Conservation (phyloP, 2,329 filamentous ascomycete species). For the Scopulariopsis brevicaulis region DNA sequence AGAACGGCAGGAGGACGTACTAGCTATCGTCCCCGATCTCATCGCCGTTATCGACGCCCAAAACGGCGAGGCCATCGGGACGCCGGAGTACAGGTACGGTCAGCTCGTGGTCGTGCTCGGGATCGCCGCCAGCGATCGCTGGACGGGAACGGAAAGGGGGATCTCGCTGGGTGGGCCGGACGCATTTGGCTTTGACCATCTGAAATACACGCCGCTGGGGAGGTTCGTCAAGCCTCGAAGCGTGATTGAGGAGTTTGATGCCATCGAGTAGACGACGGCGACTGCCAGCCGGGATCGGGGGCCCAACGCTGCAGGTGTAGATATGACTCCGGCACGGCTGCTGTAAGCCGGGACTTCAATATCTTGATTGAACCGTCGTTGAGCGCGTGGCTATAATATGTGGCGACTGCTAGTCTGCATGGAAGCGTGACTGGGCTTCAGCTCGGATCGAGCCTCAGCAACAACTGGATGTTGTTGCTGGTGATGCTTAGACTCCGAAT, state of each 20-base stretch:
- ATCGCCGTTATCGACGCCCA: conserved; percentile 43
- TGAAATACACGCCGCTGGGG: conserved; percentile 35
- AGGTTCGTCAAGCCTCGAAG: conserved; percentile 35
- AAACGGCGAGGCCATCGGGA: conserved; percentile 43
- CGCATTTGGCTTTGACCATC: conserved; percentile 32
- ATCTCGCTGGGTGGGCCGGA: conserved; percentile 37
- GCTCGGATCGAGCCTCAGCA: too few species aligned
- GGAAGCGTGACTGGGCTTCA: too few species aligned
- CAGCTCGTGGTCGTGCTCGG: conserved; percentile 36
- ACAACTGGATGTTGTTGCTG: too few species aligned
- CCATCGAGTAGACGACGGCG: too few species aligned
- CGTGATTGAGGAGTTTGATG: conserved; percentile 37
- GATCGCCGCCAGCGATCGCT: conserved; percentile 30
- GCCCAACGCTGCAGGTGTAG: too few species aligned
- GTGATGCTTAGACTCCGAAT: too few species aligned
- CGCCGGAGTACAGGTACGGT: conserved; percentile 44
- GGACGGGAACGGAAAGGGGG: conserved; percentile 31
- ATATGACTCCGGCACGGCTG: too few species aligned
- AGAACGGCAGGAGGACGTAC: conserved; percentile 16
- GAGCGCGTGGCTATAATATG: too few species aligned
- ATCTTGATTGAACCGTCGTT: too few species aligned
- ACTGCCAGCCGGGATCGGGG: too few species aligned
- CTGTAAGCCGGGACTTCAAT: too few species aligned
- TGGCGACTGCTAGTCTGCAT: too few species aligned
- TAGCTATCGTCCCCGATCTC: conserved; percentile 45